These are phyloP conservation scores for Pleurotus salmoneostramineus DNA, from an alignment of 768 basidiomycete species.

Conservation along the genomic window DNA sequence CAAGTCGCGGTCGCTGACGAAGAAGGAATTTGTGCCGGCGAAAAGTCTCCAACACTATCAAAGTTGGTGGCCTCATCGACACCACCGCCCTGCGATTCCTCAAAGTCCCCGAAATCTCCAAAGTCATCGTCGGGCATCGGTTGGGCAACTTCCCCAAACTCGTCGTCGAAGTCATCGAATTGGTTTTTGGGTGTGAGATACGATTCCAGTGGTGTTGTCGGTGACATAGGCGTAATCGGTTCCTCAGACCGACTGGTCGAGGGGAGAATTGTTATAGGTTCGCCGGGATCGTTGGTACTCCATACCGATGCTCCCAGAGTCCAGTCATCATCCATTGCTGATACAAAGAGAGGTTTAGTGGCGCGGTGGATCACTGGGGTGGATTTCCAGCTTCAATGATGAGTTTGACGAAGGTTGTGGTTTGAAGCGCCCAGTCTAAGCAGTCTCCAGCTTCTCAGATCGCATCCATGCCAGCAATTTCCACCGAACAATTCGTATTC, in stretches of 20 bases:
- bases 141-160: constrained; percentile 44
- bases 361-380: neutral
- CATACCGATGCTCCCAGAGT: constrained; percentile 73
- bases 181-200: constrained; percentile 3
- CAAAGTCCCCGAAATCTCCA: constrained; percentile 87
- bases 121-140: constrained; percentile 66
- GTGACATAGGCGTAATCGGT: constrained; percentile 12
- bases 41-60: constrained; percentile 29
- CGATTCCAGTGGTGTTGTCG: constrained; percentile 1
- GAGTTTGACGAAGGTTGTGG: neutral
- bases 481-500: constrained; percentile 59
- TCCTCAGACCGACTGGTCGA: constrained; percentile 20
- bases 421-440: neutral
- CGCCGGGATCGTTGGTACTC: constrained; percentile 43
- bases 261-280: constrained; percentile 18
- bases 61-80: constrained; percentile 26
- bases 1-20: constrained; percentile 40
- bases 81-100: constrained; percentile 45
- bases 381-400: neutral
- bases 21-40: constrained; percentile 29
- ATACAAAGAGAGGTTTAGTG: neutral
- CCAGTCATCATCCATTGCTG: constrained; percentile 66
- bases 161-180: constrained; percentile 58
- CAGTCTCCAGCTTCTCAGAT: neutral
- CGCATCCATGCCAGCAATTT: constrained; percentile 20